These are phyloP conservation scores for Metschnikowia koreensis DNA, from an alignment of 805 yeast genomes.

Conservation along the genomic window DNA sequence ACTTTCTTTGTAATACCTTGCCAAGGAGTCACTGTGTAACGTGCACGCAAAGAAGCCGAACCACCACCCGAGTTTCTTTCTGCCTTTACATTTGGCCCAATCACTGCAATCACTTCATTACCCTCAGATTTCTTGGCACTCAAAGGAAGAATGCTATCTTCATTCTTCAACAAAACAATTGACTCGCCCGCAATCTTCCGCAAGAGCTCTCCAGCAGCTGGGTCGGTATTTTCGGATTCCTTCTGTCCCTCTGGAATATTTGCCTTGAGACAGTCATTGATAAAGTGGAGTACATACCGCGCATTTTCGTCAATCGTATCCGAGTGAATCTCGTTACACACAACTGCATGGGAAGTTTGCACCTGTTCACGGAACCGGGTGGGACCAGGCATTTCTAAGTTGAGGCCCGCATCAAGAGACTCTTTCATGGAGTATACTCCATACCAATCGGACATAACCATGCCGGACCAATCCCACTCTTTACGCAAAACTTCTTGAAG, in stretches of 20 bases:
- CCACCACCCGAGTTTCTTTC: constrained; percentile 61
- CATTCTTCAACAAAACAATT: constrained; percentile 57
- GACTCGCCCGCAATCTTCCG: constrained; percentile 35
- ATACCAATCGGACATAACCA: constrained; percentile 63
- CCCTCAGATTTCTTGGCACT: constrained; percentile 18
- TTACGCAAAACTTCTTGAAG: constrained; percentile 47
- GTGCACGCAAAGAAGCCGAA: constrained; percentile 53
- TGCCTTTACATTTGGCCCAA: constrained; percentile 59
- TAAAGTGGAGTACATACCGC: constrained; percentile 45
- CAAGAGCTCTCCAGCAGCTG: constrained; percentile 14
- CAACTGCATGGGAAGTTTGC: constrained; percentile 42
- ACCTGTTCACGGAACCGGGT: constrained; percentile 44
- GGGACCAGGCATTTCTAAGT: constrained; percentile 69
- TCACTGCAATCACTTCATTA: constrained; percentile 43
- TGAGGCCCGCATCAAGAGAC: constrained; percentile 54
- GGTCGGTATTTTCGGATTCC: constrained; percentile 21
- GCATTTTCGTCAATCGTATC: constrained; percentile 49
- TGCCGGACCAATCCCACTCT: constrained; percentile 60
- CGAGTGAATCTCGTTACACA: constrained; percentile 38
- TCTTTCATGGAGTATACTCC: constrained; percentile 51
- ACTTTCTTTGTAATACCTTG: constrained; percentile 43
- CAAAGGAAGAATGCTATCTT: constrained; percentile 46
- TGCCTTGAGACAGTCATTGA: constrained; percentile 41
- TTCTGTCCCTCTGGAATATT: constrained; percentile 41
- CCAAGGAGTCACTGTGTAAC: constrained; percentile 49